Evolutionary conservation across 2,329 filamentous ascomycete species (phyloP).

Genomic region (Phoma sp.): DNA sequence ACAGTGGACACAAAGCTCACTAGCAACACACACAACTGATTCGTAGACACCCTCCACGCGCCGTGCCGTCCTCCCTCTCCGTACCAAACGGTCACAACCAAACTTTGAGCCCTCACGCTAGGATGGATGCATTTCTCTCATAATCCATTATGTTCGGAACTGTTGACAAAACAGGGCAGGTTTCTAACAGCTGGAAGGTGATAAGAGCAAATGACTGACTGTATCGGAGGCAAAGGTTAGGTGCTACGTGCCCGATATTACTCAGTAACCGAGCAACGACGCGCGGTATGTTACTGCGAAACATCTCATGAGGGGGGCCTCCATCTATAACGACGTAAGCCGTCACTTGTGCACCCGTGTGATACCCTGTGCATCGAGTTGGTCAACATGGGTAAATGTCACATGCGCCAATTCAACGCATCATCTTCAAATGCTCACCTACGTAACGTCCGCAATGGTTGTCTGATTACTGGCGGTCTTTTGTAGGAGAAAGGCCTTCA

Average conservation of each 20-base stretch:
- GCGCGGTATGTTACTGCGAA: background rate
- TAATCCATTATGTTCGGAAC: background rate
- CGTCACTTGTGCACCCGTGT: background rate
- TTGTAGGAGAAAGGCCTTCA: background rate
- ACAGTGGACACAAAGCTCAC: conserved; percentile 23
- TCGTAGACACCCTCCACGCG: conserved; percentile 31
- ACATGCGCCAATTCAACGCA: background rate
- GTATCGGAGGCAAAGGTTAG: background rate
- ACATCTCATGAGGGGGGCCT: background rate
- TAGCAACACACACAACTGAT: conserved; percentile 27
- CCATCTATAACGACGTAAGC: background rate
- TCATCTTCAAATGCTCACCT: background rate
- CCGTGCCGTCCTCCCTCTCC: conserved; percentile 40
- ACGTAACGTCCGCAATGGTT: background rate
- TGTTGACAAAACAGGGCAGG: background rate
- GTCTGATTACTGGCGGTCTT: background rate
- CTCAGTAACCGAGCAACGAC: background rate
- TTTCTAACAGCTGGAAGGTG: no score
- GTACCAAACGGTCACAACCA: conserved; percentile 26
- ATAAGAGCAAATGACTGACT: conserved; percentile 1
- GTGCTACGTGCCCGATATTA: background rate
- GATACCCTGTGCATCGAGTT: background rate
- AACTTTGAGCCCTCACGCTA: conserved; percentile 7
- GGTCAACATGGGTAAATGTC: background rate
- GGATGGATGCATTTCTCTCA: background rate